phyloP scores from a whole-genome alignment of 495 filamentous ascomycete genomes.

The Penicillium herquei region DNA sequence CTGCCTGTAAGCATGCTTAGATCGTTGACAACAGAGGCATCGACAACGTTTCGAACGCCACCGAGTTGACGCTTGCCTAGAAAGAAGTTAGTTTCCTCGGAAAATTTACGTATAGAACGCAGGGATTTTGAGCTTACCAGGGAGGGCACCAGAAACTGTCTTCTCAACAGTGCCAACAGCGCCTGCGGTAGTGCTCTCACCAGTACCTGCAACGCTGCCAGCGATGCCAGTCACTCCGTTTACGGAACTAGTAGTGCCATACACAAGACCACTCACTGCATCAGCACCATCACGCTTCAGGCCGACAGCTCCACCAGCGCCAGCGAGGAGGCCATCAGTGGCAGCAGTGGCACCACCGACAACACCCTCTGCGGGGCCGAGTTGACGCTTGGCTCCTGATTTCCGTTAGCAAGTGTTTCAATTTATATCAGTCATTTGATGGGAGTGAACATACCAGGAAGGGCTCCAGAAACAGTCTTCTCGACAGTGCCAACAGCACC shows the following conservation, averaged over 20 bases:
- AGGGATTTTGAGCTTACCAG: background rate
- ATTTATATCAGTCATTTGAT: no score
- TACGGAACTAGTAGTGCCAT: conserved; percentile 8
- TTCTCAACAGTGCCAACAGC: conserved; percentile 14
- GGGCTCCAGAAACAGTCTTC: conserved; percentile 3
- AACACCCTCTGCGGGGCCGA: background rate
- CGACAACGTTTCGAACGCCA: conserved; percentile 7
- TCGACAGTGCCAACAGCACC: conserved; percentile 17
- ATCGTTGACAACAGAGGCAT: conserved; percentile 8
- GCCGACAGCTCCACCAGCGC: background rate
- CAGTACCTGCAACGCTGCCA: conserved; percentile 19
- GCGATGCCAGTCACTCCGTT: conserved; percentile 14
- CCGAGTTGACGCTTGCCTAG: conserved; percentile 16
- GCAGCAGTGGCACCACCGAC: conserved; percentile 1
- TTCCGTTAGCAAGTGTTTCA: no score
- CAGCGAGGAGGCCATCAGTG: conserved; percentile 7
- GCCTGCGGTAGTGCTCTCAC: conserved; percentile 11
- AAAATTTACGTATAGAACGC: no score
- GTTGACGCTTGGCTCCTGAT: background rate
- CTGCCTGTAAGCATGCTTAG: conserved; percentile 18
- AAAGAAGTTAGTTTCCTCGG: background rate
- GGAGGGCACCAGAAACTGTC: conserved; percentile 5
- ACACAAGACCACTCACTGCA: background rate
- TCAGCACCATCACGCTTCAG: conserved; percentile 8
- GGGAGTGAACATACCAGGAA: background rate